These are phyloP conservation scores for Rhododendron ovatum DNA, from an alignment of 148 eudicot genomes.

Conservation along the genomic window DNA sequence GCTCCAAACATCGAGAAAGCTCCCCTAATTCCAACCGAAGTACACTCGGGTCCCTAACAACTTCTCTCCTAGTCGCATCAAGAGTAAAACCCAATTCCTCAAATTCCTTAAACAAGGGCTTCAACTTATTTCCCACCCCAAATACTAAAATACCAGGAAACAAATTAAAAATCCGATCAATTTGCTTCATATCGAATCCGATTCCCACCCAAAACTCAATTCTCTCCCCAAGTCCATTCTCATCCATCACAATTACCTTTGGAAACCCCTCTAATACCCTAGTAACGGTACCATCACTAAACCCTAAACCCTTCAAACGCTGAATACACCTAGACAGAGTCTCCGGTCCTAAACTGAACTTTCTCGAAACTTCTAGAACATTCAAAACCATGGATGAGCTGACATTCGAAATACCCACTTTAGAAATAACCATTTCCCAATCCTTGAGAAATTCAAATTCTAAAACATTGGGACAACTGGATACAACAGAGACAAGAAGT, in stretches of 20 bases:
- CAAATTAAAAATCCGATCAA: conserved; percentile 29
- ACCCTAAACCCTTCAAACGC: conserved; percentile 56
- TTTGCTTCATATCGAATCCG: conserved; percentile 31
- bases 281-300: conserved; percentile 45
- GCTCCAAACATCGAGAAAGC: conserved; percentile 50
- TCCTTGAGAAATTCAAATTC: conserved; percentile 56
- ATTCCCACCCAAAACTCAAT: conserved; percentile 41
- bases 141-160: conserved; percentile 52
- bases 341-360: conserved; percentile 40
- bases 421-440: conserved; percentile 45
- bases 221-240: conserved; percentile 34
- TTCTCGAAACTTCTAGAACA: conserved; percentile 52
- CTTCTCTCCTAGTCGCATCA: conserved; percentile 41
- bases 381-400: conserved; percentile 24
- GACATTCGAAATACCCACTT: conserved; percentile 21
- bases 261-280: conserved; percentile 64
- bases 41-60: conserved; percentile 57
- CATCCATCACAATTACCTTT: conserved; percentile 40
- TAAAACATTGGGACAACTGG: conserved; percentile 53
- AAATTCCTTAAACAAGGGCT: conserved; percentile 68
- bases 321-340: conserved; percentile 34
- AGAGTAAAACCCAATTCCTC: conserved; percentile 46
- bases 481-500: conserved; percentile 38
- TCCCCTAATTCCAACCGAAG: conserved; percentile 72
- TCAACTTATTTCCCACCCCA: conserved; percentile 56